Percentiles rank a stretch among this genome's conserved stretches.
phyloP scores from a whole-genome alignment of 1,284 basidiomycete genomes.

The Tranzscheliella williamsii region DNA sequence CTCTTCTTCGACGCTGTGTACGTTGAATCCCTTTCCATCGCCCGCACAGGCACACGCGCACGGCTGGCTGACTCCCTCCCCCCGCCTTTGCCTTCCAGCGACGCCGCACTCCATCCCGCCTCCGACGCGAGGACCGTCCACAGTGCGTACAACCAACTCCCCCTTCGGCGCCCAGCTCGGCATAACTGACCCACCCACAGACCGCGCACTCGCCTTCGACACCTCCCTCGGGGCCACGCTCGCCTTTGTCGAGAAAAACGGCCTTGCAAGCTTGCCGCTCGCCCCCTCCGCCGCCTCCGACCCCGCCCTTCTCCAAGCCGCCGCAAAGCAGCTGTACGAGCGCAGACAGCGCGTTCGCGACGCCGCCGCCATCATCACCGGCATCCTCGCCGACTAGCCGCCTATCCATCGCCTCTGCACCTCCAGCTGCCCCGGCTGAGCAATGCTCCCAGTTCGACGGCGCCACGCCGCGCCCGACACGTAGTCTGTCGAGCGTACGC shows the following conservation, averaged over 20 bases:
- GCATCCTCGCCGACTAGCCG: conserved; percentile 15
- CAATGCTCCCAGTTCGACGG: too few relatives aligned
- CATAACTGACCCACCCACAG: too few relatives aligned
- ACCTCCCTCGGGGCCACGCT: conserved; percentile 3
- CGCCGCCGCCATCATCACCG: conserved; percentile 14
- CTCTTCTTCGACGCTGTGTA: conserved; percentile 20
- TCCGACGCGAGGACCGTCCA: conserved; percentile 11
- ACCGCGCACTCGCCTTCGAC: conserved; percentile 6
- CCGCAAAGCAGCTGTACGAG: conserved; percentile 23
- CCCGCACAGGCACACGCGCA: too few relatives aligned
- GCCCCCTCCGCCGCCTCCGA: not conserved
- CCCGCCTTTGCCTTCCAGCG: not conserved
- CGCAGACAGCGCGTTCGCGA: conserved; percentile 23
- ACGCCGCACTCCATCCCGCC: not conserved
- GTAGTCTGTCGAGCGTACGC: too few relatives aligned
- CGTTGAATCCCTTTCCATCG: too few relatives aligned
- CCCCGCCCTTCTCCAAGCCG: too few relatives aligned
- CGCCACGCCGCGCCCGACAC: too few relatives aligned
- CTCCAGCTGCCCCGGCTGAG: too few relatives aligned
- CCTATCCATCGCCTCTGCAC: not conserved
- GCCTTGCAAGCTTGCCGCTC: conserved; percentile 15
- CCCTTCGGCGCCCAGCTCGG: too few relatives aligned
- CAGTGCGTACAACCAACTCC: too few relatives aligned
- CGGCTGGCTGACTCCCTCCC: too few relatives aligned
- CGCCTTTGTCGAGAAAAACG: conserved; percentile 18